phyloP scores from a whole-genome alignment of 176 grass and related monocot genomes.

The Tuctoria greenei region DNA sequence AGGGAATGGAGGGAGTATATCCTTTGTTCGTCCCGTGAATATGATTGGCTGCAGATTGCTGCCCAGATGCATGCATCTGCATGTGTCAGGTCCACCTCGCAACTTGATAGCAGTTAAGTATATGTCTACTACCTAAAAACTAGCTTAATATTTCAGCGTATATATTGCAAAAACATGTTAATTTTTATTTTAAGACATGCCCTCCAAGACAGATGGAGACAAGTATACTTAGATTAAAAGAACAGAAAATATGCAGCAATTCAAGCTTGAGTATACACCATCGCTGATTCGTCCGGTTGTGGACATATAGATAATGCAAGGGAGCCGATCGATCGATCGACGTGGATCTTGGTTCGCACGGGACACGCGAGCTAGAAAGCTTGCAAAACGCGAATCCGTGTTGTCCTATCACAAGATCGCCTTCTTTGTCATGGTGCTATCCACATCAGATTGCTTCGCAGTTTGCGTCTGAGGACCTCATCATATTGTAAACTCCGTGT shows the following conservation, averaged over 20 bases:
- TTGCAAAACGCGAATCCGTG: conserved; percentile 17
- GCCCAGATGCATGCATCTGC: neutral
- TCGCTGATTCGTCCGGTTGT: neutral
- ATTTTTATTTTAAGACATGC: neutral
- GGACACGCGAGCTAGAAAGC: neutral
- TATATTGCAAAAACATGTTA: neutral
- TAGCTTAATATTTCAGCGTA: neutral
- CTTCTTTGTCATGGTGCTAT: conserved; percentile 7
- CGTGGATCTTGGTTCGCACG: neutral
- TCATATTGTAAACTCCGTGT: neutral
- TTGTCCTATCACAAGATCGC: conserved; percentile 4
- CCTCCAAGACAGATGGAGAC: neutral
- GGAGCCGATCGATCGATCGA: neutral
- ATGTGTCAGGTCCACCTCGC: neutral
- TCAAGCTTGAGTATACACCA: conserved; percentile 16
- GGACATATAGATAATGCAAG: too few species aligned
- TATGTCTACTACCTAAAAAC: neutral
- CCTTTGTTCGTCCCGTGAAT: conserved; percentile 20
- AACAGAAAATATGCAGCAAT: neutral
- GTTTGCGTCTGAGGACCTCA: neutral
- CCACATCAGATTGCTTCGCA: neutral
- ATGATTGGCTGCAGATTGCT: too few species aligned
- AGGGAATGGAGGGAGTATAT: too few species aligned
- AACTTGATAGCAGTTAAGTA: neutral
- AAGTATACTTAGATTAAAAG: neutral